phyloP scores from a whole-genome alignment of 2,329 filamentous ascomycete species.

The Alternaria solani region DNA sequence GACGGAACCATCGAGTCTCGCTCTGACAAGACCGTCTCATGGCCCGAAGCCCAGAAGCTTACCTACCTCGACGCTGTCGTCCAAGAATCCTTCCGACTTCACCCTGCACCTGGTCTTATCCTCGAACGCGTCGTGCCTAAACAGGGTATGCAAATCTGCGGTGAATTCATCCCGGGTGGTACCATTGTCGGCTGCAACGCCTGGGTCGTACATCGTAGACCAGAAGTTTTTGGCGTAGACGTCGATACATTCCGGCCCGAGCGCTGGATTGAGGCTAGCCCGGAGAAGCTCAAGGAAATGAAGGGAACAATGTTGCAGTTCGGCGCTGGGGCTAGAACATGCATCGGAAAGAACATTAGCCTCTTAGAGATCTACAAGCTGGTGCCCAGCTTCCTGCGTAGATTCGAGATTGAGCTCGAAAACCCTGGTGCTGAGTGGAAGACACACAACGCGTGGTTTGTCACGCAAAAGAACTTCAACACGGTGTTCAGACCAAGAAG shows the following conservation, averaged over 20 bases:
- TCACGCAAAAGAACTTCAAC: conserved; percentile 56
- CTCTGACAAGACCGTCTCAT: conserved; percentile 68
- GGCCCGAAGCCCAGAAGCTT: conserved; percentile 73
- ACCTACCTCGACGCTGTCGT: conserved; percentile 80
- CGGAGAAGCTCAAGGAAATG: conserved; percentile 70
- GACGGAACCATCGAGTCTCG: conserved; percentile 57
- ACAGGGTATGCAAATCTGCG: conserved; percentile 69
- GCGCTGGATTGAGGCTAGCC: conserved; percentile 66
- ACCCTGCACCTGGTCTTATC: conserved; percentile 76
- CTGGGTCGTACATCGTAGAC: conserved; percentile 75
- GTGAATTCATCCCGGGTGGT: conserved; percentile 69
- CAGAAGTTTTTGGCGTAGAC: conserved; percentile 73
- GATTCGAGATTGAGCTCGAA: conserved; percentile 65
- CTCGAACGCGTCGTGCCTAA: conserved; percentile 76
- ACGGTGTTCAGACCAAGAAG: conserved; percentile 51
- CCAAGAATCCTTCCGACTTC: conserved; percentile 79
- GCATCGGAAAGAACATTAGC: conserved; percentile 66
- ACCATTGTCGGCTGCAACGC: conserved; percentile 78
- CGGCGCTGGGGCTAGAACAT: conserved; percentile 74
- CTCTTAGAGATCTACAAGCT: conserved; percentile 61
- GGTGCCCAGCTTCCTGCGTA: conserved; percentile 65
- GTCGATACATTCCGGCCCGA: conserved; percentile 73
- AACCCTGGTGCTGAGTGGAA: conserved; percentile 53
- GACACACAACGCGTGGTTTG: conserved; percentile 64
- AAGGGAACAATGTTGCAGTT: conserved; percentile 76